These are phyloP conservation scores for Achlya hypogyna DNA, from an alignment of 352 stramenopile genomes.

Conservation along the genomic window DNA sequence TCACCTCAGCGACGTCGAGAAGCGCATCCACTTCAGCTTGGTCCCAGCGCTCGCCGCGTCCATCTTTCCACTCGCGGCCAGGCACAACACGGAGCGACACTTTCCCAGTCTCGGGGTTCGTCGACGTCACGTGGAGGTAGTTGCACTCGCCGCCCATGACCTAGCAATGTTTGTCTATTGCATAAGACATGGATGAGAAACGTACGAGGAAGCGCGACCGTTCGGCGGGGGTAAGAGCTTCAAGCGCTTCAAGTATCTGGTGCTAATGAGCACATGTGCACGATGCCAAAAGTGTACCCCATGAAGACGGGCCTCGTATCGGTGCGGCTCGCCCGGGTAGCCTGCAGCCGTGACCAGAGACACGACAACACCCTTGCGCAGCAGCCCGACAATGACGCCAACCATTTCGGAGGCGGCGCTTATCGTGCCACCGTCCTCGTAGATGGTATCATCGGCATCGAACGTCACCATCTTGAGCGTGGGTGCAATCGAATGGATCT, in stretches of 20 bases:
- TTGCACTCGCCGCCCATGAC: slow-evolving; percentile 97
- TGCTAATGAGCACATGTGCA: slow-evolving; percentile 25
- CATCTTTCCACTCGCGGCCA: slow-evolving; percentile 61
- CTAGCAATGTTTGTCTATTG: slow-evolving; percentile 23
- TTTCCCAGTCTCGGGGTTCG: slow-evolving; percentile 28
- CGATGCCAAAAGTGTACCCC: slow-evolving; percentile 24
- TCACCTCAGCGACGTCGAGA: slow-evolving; percentile 70
- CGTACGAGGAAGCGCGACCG: slow-evolving; percentile 48
- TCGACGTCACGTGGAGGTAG: slow-evolving; percentile 84
- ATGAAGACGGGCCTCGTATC: slow-evolving; percentile 66
- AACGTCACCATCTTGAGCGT: slow-evolving; percentile 80
- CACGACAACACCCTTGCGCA: slow-evolving; percentile 61
- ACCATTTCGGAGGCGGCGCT: slow-evolving; percentile 57
- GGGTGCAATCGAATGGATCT: slow-evolving; percentile 44
- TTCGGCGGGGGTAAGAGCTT: slow-evolving; percentile 39
- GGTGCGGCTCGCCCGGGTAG: slow-evolving; percentile 51
- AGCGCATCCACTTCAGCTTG: slow-evolving; percentile 69
- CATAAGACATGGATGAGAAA: background rate
- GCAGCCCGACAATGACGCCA: slow-evolving; percentile 51
- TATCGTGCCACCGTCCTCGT: slow-evolving; percentile 73
- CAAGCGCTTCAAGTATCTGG: slow-evolving; percentile 55
- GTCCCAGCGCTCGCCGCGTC: slow-evolving; percentile 79
- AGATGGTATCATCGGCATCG: slow-evolving; percentile 82
- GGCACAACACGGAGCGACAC: slow-evolving; percentile 60
- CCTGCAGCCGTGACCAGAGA: slow-evolving; percentile 75